A percentile compares a stretch with the other conserved stretches of the same genome.
phyloP scores from a whole-genome alignment of 2,329 filamentous ascomycete species.

The Lasiodiplodia sp. region DNA sequence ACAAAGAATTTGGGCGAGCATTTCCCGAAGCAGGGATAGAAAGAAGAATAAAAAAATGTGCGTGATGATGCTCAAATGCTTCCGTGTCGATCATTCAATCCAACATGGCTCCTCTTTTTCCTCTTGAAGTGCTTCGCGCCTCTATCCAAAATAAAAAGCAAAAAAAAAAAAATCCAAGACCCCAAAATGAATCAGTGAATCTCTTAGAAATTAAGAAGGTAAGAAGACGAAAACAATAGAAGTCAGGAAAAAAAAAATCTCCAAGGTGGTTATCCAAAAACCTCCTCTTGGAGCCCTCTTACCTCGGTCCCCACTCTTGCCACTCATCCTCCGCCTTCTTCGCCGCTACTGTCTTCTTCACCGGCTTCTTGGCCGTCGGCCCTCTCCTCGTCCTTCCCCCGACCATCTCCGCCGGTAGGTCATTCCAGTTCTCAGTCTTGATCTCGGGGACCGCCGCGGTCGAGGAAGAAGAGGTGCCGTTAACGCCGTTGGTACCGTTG shows the following conservation, averaged over 20 bases:
- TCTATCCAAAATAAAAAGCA: not conserved
- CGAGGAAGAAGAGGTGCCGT: not conserved
- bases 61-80: not conserved
- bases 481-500: not conserved
- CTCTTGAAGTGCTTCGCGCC: not conserved
- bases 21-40: not conserved
- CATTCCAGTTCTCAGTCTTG: constrained; percentile 55
- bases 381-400: constrained; percentile 7
- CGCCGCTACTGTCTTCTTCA: not conserved
- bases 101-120: not conserved
- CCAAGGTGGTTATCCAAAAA: not conserved
- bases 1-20: not conserved
- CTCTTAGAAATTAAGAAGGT: not conserved
- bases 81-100: not conserved
- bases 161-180: not conserved
- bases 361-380: constrained; percentile 3
- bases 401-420: constrained; percentile 56
- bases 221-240: not conserved
- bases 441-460: constrained; percentile 25
- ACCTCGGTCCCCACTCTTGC: constrained; percentile 26
- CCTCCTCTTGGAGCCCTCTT: not conserved
- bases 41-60: not conserved
- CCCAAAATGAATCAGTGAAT: not conserved
- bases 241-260: not conserved
- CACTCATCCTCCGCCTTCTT: constrained; percentile 27